A percentile compares a stretch with the other conserved stretches of the same genome.
Conservation (phyloP, 2,329 filamentous ascomycete species). For the Neurospora sp. region DNA sequence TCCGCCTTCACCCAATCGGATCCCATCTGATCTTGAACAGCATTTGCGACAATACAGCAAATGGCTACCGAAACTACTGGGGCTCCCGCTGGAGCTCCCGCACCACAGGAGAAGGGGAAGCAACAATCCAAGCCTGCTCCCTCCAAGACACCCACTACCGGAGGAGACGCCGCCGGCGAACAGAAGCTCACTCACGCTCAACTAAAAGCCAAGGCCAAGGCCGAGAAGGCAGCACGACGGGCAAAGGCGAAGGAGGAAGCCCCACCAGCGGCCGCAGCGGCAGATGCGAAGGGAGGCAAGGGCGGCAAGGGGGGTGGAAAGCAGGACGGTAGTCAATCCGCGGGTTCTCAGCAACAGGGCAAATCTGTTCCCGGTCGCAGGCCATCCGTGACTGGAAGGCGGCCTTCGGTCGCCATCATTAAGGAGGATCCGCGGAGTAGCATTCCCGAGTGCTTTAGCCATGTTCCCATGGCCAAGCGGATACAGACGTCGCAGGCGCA, state of each 20-base stretch:
- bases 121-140: slow-evolving; percentile 6
- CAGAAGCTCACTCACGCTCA: slow-evolving; percentile 63
- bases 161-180: slow-evolving; percentile 20
- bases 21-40: not conserved
- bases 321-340: slow-evolving; percentile 29
- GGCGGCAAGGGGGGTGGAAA: slow-evolving; percentile 28
- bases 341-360: slow-evolving; percentile 18
- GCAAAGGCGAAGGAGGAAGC: slow-evolving; percentile 53
- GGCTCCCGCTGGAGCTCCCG: slow-evolving; percentile 9
- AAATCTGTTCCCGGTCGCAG: slow-evolving; percentile 25
- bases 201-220: slow-evolving; percentile 80
- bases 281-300: slow-evolving; percentile 37
- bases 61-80: slow-evolving; percentile 17
- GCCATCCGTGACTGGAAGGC: slow-evolving; percentile 23
- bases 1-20: not conserved
- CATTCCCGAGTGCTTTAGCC: slow-evolving; percentile 65
- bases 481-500: slow-evolving; percentile 48
- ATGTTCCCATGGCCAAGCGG: slow-evolving; percentile 60
- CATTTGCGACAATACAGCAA: not conserved
- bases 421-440: slow-evolving; percentile 52
- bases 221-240: slow-evolving; percentile 80
- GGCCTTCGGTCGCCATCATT: slow-evolving; percentile 31
- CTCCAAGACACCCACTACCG: slow-evolving; percentile 10
- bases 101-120: slow-evolving; percentile 5
- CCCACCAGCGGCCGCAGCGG: slow-evolving; percentile 26